These are phyloP conservation scores for Microdochium bolleyi DNA, from an alignment of 2,329 filamentous ascomycete species.

Conservation along the genomic window DNA sequence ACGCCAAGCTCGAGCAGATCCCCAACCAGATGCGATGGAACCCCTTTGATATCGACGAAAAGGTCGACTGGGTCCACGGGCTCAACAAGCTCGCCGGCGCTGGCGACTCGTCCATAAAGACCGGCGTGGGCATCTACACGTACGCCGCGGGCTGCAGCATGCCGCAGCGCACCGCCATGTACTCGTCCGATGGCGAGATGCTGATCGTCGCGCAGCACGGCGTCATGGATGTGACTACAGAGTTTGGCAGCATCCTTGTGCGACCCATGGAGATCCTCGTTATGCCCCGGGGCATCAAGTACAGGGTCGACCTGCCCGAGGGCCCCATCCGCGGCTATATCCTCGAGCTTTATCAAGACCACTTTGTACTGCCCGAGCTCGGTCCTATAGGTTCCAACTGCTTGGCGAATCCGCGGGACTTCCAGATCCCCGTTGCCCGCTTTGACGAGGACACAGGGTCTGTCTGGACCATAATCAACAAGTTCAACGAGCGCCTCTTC, in stretches of 20 bases:
- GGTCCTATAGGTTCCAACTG: constrained; percentile 57
- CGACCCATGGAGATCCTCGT: constrained; percentile 62
- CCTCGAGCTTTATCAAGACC: constrained; percentile 53
- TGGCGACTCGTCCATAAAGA: constrained; percentile 64
- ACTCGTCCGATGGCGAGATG: constrained; percentile 64
- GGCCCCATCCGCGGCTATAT: constrained; percentile 53
- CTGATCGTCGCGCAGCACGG: constrained; percentile 61
- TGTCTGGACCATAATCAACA: constrained; percentile 40
- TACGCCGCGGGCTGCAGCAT: constrained; percentile 68
- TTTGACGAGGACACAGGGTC: constrained; percentile 45
- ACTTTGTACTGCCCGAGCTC: constrained; percentile 54
- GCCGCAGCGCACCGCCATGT: constrained; percentile 60
- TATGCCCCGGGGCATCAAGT: constrained; percentile 56
- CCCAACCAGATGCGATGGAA: constrained; percentile 84
- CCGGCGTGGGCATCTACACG: constrained; percentile 62
- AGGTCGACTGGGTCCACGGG: constrained; percentile 32
- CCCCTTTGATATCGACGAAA: constrained; percentile 65
- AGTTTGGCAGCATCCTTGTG: constrained; percentile 56
- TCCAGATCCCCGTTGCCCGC: constrained; percentile 53
- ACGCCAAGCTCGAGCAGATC: constrained; percentile 55
- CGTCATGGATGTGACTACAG: constrained; percentile 57
- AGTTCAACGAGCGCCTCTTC: constrained; percentile 57
- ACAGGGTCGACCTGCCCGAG: constrained; percentile 46
- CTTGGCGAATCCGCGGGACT: constrained; percentile 56
- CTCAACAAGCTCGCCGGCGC: constrained; percentile 64